Percentiles rank a stretch among this genome's conserved stretches.
phyloP scores from a whole-genome alignment of 108 stramenopile species.

The Pseudonitzschia multiseries region DNA sequence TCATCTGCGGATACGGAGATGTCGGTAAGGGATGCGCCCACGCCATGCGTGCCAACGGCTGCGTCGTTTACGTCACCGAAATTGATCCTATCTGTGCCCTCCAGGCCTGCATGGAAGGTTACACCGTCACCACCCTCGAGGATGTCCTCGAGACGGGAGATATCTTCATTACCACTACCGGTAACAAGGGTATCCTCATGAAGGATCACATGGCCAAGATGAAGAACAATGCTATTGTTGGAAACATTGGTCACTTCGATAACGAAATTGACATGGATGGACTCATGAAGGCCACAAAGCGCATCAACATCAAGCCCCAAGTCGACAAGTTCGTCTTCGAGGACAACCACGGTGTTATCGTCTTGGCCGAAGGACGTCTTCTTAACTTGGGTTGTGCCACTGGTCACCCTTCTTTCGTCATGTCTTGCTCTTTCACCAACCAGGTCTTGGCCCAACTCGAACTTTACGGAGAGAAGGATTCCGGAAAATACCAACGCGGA shows the following conservation, averaged over 20 bases:
- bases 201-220: slow-evolving; percentile 93
- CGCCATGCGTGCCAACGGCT: slow-evolving; percentile 98
- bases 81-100: slow-evolving; percentile 99
- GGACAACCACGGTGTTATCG: slow-evolving; percentile 91
- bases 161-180: slow-evolving; percentile 99
- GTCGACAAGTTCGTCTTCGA: slow-evolving; percentile 97
- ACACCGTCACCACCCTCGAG: slow-evolving; percentile 91
- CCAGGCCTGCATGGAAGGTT: slow-evolving; percentile 99
- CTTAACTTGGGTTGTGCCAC: slow-evolving; percentile 99
- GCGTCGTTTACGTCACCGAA: slow-evolving; percentile 98
- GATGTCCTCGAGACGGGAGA: slow-evolving; percentile 86
- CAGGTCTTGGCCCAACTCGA: slow-evolving; percentile 99
- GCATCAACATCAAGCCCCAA: slow-evolving; percentile 99
- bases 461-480: slow-evolving; percentile 93
- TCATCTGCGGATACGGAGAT: slow-evolving; percentile 99
- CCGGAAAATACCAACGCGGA: slow-evolving; percentile 92
- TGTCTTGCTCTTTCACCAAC: slow-evolving; percentile 99
- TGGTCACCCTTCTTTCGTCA: slow-evolving; percentile 99
- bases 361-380: slow-evolving; percentile 99
- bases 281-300: slow-evolving; percentile 85
- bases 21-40: slow-evolving; percentile 99
- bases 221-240: slow-evolving; percentile 99
- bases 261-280: slow-evolving; percentile 99
- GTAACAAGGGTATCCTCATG: slow-evolving; percentile 99
- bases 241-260: slow-evolving; percentile 99